Conservation (phyloP, 306 rosid species). For the Dalbergia oliveri region DNA sequence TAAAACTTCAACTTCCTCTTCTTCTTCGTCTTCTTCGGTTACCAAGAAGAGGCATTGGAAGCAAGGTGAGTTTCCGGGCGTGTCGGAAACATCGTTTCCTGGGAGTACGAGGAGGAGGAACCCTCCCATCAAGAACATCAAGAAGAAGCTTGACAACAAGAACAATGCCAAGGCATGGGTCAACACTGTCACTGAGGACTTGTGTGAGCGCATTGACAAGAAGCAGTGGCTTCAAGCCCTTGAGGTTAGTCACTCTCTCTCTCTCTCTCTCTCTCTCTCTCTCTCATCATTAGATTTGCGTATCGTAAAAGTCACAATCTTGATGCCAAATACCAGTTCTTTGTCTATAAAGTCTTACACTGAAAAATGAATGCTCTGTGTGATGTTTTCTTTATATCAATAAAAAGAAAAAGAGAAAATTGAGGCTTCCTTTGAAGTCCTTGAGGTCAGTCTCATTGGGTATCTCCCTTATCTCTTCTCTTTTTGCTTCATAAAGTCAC, state of each 20-base stretch:
- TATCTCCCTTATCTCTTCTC: no score
- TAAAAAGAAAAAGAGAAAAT: neutral
- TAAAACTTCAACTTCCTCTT: conserved; percentile 41
- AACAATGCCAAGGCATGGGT: conserved; percentile 87
- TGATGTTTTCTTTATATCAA: neutral
- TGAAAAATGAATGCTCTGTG: neutral
- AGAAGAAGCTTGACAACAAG: conserved; percentile 80
- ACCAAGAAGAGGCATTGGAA: conserved; percentile 85
- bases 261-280: no score
- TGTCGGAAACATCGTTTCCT: conserved; percentile 54
- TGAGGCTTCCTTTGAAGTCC: neutral
- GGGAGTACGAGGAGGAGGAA: conserved; percentile 61
- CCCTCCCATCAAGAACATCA: conserved; percentile 74
- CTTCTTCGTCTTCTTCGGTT: conserved; percentile 29
- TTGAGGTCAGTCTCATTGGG: neutral
- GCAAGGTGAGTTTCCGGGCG: conserved; percentile 80
- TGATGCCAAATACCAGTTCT: conserved; percentile 19
- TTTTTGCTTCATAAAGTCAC: no score
- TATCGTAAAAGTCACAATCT: conserved; percentile 7
- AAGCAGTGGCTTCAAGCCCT: conserved; percentile 98
- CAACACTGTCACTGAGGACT: conserved; percentile 89
- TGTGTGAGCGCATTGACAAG: conserved; percentile 69
- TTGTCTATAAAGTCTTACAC: neutral
- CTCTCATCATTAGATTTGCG: neutral
- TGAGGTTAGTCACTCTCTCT: conserved; percentile 56